These are phyloP conservation scores for Kuraishia capsulata DNA, from an alignment of 805 yeast genomes.

Conservation along the genomic window DNA sequence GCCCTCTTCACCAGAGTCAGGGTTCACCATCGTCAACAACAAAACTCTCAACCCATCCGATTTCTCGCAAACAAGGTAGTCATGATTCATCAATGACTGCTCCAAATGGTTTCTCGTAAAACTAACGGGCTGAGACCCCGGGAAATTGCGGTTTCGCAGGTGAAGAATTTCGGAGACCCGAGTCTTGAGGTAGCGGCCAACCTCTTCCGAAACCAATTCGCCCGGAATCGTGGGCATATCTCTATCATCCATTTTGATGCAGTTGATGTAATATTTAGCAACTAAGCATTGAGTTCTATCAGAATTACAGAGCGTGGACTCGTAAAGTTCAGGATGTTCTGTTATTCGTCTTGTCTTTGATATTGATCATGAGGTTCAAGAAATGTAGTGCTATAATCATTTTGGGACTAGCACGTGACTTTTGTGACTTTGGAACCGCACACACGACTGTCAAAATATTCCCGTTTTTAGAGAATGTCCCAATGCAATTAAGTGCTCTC, in stretches of 20 bases:
- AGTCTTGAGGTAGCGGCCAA: constrained; percentile 55
- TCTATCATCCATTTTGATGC: constrained; percentile 20
- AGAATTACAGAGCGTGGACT: too few relatives aligned
- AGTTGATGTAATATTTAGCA: too few relatives aligned
- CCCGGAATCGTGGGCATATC: constrained; percentile 87
- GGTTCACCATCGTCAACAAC: constrained; percentile 49
- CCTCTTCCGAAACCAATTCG: constrained; percentile 60
- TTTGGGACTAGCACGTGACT: too few relatives aligned
- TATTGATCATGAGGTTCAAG: background rate
- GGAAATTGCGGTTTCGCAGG: constrained; percentile 51
- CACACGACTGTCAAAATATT: too few relatives aligned
- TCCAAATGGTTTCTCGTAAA: constrained; percentile 67
- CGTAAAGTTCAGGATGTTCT: too few relatives aligned
- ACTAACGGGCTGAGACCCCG: constrained; percentile 95
- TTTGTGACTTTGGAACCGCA: too few relatives aligned
- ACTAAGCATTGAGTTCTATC: too few relatives aligned
- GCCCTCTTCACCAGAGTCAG: constrained; percentile 75
- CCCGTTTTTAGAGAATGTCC: too few relatives aligned
- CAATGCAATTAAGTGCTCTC: too few relatives aligned
- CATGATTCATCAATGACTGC: constrained; percentile 54
- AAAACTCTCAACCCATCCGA: constrained; percentile 88
- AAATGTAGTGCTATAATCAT: background rate
- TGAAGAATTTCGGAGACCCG: constrained; percentile 59
- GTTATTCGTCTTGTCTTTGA: background rate
- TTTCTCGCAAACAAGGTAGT: constrained; percentile 93